phyloP scores from a whole-genome alignment of 257 asterid species.

The Anisodus acutangulus region DNA sequence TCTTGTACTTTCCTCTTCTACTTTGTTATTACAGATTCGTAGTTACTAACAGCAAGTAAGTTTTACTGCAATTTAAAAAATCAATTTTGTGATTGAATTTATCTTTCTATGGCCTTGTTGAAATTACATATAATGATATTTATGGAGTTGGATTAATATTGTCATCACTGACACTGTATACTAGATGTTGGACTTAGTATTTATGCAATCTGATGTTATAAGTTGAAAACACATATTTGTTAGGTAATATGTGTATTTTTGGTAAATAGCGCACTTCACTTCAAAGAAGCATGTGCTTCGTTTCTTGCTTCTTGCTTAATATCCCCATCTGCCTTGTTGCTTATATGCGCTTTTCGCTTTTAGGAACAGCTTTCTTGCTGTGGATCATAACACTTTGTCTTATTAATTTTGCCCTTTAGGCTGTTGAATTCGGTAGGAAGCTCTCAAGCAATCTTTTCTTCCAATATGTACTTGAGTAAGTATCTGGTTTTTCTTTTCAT shows the following conservation, averaged over 20 bases:
- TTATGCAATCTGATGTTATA: not conserved
- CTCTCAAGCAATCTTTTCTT: constrained; percentile 73
- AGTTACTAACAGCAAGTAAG: not conserved
- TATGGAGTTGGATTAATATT: not conserved
- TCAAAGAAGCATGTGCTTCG: not conserved
- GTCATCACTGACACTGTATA: not conserved
- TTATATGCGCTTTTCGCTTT: not conserved
- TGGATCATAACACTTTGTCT: constrained; percentile 23
- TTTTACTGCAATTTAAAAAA: not conserved
- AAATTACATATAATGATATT: not conserved
- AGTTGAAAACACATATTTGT: not conserved
- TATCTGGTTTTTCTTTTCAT: constrained; percentile 33
- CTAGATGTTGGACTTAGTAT: constrained; percentile 9
- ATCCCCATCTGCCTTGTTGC: not conserved
- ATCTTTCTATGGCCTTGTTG: not conserved
- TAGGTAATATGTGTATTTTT: constrained; percentile 6
- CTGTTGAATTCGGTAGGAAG: constrained; percentile 88
- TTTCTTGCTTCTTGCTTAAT: not conserved
- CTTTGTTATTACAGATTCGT: constrained; percentile 5
- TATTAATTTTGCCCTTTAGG: constrained; percentile 52
- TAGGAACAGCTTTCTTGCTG: not conserved
- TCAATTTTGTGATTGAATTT: not conserved
- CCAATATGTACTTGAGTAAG: constrained; percentile 76
- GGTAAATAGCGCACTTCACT: not conserved
- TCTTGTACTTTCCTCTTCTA: not conserved